Conservation (phyloP, 768 basidiomycete genomes). For the Paxillus ammoniavirescens region DNA sequence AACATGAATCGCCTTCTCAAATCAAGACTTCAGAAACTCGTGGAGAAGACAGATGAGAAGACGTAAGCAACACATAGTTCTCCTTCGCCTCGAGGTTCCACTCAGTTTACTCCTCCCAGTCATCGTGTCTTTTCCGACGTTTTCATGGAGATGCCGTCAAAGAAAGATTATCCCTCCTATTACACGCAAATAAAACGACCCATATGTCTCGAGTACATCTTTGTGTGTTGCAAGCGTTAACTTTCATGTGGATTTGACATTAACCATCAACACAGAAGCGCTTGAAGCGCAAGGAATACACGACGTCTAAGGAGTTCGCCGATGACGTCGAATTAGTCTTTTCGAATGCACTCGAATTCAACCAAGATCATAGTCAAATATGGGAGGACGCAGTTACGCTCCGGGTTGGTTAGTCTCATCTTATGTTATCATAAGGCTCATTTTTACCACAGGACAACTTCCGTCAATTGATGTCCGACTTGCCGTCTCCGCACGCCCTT, state of each 20-base stretch:
- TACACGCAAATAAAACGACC: conserved; percentile 79
- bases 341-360: conserved; percentile 85
- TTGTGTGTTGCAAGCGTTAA: conserved; percentile 46
- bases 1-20: conserved; percentile 69
- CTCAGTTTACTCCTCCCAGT: conserved; percentile 33
- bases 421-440: conserved; percentile 9
- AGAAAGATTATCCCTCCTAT: conserved; percentile 76
- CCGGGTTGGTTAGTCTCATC: conserved; percentile 43
- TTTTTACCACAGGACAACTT: conserved; percentile 58
- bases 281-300: conserved; percentile 79
- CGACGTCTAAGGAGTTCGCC: conserved; percentile 64
- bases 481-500: conserved; percentile 65
- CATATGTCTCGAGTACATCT: conserved; percentile 74
- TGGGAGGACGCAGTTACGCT: conserved; percentile 76
- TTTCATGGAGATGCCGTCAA: conserved; percentile 84
- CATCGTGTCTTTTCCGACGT: conserved; percentile 66
- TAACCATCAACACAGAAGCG: conserved; percentile 54
- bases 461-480: conserved; percentile 71
- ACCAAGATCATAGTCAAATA: conserved; percentile 79
- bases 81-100: neutral
- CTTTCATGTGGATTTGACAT: neutral
- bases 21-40: conserved; percentile 65
- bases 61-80: conserved; percentile 43
- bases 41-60: conserved; percentile 65
- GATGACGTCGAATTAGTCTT: conserved; percentile 90